These are phyloP conservation scores for Lepidium campestre DNA, from an alignment of 441 rosid species.

Conservation along the genomic window DNA sequence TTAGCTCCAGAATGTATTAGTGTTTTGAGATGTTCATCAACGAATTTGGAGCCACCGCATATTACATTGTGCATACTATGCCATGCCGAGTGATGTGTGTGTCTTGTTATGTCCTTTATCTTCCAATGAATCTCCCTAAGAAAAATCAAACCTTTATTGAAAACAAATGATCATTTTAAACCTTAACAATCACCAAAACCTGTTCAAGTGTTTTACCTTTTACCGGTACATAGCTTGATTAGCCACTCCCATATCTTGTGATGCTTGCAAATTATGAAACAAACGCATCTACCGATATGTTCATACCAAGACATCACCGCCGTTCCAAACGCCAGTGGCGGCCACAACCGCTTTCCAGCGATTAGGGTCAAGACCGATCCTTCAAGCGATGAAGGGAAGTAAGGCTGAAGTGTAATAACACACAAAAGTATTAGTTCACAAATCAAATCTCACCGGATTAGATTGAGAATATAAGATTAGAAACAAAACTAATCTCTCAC, in stretches of 20 bases:
- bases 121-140: constrained; percentile 37
- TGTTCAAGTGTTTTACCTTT: constrained; percentile 36
- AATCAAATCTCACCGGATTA: neutral
- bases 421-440: neutral
- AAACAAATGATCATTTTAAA: neutral
- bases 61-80: constrained; percentile 81
- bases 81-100: constrained; percentile 91
- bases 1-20: constrained; percentile 28
- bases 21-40: constrained; percentile 44
- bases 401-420: constrained; percentile 40
- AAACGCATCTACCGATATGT: constrained; percentile 71
- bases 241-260: constrained; percentile 68
- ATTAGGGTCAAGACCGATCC: constrained; percentile 39
- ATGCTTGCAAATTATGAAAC: constrained; percentile 62
- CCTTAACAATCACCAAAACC: neutral
- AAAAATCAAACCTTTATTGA: neutral
- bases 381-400: constrained; percentile 27
- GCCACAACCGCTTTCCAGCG: constrained; percentile 73
- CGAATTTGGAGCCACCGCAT: constrained; percentile 58
- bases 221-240: constrained; percentile 42
- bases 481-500: constrained; percentile 29
- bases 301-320: constrained; percentile 95
- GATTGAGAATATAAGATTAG: constrained; percentile 1
- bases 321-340: constrained; percentile 57
- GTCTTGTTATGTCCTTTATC: constrained; percentile 51